These are phyloP conservation scores for Magnolia sinica DNA, from an alignment of 164 flowering plant species.

Conservation along the genomic window DNA sequence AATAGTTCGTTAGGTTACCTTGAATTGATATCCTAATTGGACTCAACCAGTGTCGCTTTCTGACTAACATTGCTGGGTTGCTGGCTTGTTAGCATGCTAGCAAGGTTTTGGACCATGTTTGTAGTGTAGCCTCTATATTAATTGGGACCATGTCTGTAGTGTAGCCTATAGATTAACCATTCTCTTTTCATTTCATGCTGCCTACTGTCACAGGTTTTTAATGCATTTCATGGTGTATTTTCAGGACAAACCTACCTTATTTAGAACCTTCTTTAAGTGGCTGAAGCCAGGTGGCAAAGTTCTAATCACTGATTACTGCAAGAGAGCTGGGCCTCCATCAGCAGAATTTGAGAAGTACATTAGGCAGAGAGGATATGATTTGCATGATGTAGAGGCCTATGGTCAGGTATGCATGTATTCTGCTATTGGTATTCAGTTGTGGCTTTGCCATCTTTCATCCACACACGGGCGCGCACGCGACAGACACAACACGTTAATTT, in stretches of 20 bases:
- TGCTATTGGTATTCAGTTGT: background rate
- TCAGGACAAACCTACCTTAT: slow-evolving; percentile 92
- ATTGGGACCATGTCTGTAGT: background rate
- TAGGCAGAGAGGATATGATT: slow-evolving; percentile 91
- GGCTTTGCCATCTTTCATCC: background rate
- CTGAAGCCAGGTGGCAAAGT: slow-evolving; percentile 94
- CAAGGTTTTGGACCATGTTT: too few relatives aligned
- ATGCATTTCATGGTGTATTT: slow-evolving; percentile 12
- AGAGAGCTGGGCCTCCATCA: slow-evolving; percentile 64
- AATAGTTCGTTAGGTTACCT: too few relatives aligned
- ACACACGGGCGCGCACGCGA: too few relatives aligned
- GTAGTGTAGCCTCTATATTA: too few relatives aligned
- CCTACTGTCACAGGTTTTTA: background rate
- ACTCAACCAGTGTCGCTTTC: too few relatives aligned
- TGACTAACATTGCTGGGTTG: too few relatives aligned
- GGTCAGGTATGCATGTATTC: slow-evolving; percentile 66
- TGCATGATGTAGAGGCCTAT: slow-evolving; percentile 80
- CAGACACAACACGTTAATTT: too few relatives aligned
- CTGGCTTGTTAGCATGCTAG: too few relatives aligned
- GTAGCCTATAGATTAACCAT: background rate
- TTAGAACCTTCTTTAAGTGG: slow-evolving; percentile 85
- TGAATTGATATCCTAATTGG: too few relatives aligned
- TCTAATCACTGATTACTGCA: slow-evolving; percentile 95
- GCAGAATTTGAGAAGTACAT: slow-evolving; percentile 67
- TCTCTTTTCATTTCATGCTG: background rate